Evolutionary conservation across 768 basidiomycete species (phyloP), one percentile per base, ranked within the genome.

Genomic region (Kwoniella sp.): DNA sequence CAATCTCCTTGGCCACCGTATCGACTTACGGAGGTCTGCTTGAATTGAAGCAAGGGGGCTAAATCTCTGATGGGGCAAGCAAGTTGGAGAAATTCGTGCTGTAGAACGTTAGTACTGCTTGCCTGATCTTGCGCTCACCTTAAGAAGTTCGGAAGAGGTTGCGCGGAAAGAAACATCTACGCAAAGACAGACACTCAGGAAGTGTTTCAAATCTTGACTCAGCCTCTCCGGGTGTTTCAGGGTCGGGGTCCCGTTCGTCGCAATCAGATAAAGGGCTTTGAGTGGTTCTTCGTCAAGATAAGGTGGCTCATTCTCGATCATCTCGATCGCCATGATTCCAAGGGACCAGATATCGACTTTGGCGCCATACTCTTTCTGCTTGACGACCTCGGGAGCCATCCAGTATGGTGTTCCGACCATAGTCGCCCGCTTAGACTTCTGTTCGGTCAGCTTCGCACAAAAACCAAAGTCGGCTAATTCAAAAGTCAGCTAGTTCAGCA

Each of bases 361-460:
- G 15, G 94, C 90, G 0, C 94, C 94, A 79, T 96, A 96, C 81
- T 96, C 94, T 80, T 96, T 96, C 58, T 93, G 87, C 25, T 93
- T 97, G 68, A 96, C 94, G 52, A 97, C 94, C 79, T 97, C 94
- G 0, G 94, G 94, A 0, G 94, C 94, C 94, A 97, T 96, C 94
- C 94, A 97, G 79, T 97, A 97, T 0, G 94, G 94, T 0, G 94
- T 96, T 1, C 94, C 94, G 54, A 97, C 93, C 94, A 97, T 97
- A 36, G 94, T 96, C 36, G 93, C 95, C 26, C 94, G 88, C 82
- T 96, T 96, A 2, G 92, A 93, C 80, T 95, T 96, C 81, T 95
- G 91, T 73, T 94, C 92, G 0, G 93, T 94, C 27, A 97, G 84
- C 79, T 95, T 94, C 61, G 93, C 93, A 69, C 92, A 95, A 83